Base-by-base conservation (phyloP, 208 protist genomes). In the Leishmania martiniquensis region DNA sequence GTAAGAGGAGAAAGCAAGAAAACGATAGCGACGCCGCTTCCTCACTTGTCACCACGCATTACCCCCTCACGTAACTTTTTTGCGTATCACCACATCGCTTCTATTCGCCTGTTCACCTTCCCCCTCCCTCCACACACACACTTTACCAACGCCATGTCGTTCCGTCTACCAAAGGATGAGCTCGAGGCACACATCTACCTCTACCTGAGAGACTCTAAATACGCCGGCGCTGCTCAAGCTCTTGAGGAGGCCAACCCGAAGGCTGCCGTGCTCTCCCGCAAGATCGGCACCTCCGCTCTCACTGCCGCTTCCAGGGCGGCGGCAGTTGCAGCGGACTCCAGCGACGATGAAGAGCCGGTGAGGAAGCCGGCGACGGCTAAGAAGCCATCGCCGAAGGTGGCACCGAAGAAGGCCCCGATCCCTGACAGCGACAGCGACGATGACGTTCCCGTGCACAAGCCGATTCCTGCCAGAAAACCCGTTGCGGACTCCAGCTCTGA, bases 171-270 rank as follows among this genome's bases (percentile, higher is more conserved):
- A 13, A 94, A 96, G 78, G 85, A 95, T 70, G 89, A 94, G 83
- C 81, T 97, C 3, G 89, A 95, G 72, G 91, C 94, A 76, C 94
- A 97, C 72, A 93, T 97, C 54, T 95, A 89, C 85, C 85, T 87
- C 66, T 97, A 97, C 86, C 68, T 97, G 37, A 82, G 93, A 80
- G 86, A 94, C 29, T 76, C 74, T 66, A 91, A 88, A 51, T 95
- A 95, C 86, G 83, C 75, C 44, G 77, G 87, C 32, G 88, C 92
- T 44, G 94, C 92, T n/a, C 85, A 89, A 0, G 92, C 88, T 13
- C 85, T 97, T 9, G 85, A 94, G 80, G 83, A 83, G 69, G 85
- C 81, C 10, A 97, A 95, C 76, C 90, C 94, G 17, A 80, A 85
- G 55, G 89, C 87, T 9, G 91, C 88, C 15, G 52, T 70, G 2